Conservation (phyloP, 805 yeast species). For the Lachancea waltii region DNA sequence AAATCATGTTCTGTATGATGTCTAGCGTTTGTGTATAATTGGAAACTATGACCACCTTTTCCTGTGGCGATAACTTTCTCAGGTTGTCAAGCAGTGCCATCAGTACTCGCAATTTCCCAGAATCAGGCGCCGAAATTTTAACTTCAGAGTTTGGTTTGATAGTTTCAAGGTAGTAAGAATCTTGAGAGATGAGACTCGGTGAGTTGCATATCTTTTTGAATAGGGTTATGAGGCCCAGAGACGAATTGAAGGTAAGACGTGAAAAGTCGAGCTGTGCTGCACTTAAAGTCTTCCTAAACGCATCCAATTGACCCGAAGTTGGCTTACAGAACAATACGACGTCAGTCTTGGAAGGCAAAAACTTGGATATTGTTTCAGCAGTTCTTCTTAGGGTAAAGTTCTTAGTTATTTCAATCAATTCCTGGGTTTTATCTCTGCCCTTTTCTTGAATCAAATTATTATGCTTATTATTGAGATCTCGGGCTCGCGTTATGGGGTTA, state of each 20-base stretch:
- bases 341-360: slow-evolving; percentile 71
- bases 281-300: slow-evolving; percentile 46
- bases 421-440: slow-evolving; percentile 60
- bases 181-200: slow-evolving; percentile 54
- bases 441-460: slow-evolving; percentile 41
- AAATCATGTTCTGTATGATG: slow-evolving; percentile 53
- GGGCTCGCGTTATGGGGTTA: slow-evolving; percentile 62
- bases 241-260: slow-evolving; percentile 33
- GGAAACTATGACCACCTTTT: slow-evolving; percentile 80
- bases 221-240: slow-evolving; percentile 63
- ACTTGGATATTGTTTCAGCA: slow-evolving; percentile 46
- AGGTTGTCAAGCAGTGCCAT: slow-evolving; percentile 50
- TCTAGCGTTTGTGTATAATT: slow-evolving; percentile 86
- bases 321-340: slow-evolving; percentile 74
- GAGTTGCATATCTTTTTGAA: slow-evolving; percentile 82
- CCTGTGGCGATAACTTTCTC: slow-evolving; percentile 36
- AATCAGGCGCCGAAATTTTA: slow-evolving; percentile 13
- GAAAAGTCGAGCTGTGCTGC: slow-evolving; percentile 26
- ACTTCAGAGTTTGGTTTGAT: slow-evolving; percentile 9
- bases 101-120: slow-evolving; percentile 64
- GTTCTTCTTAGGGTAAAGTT: slow-evolving; percentile 70
- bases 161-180: slow-evolving; percentile 27
- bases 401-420: slow-evolving; percentile 57
- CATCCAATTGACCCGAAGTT: slow-evolving; percentile 47
- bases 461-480: slow-evolving; percentile 56